phyloP scores from a whole-genome alignment of 2,329 filamentous ascomycete genomes.

The Cordyceps farinosa region DNA sequence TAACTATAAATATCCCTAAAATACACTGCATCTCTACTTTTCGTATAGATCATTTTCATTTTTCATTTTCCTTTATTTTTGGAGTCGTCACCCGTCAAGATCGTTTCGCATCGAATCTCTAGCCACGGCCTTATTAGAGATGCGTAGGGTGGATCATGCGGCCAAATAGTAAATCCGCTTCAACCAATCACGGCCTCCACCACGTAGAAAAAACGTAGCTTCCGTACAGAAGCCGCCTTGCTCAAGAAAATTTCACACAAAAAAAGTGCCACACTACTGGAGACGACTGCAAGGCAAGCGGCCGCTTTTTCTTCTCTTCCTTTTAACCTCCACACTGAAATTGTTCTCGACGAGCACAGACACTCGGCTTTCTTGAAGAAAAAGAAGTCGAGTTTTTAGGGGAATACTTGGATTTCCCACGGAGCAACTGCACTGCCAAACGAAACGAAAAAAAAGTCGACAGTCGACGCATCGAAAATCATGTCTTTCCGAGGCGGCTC shows the following conservation, averaged over 20 bases:
- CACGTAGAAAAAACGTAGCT: conserved; percentile 13
- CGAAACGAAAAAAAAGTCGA: conserved; percentile 15
- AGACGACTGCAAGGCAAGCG: neutral
- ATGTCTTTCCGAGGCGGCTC: conserved; percentile 41
- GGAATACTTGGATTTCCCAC: neutral
- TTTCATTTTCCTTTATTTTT: neutral
- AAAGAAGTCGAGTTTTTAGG: neutral
- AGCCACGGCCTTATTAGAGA: too few relatives aligned
- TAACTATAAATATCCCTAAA: too few relatives aligned
- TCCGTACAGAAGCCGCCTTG: neutral
- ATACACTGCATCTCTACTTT: too few relatives aligned
- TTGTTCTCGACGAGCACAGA: neutral
- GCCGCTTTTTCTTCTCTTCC: neutral
- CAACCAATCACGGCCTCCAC: conserved; percentile 19
- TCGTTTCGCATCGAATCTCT: too few relatives aligned
- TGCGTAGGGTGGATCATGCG: neutral
- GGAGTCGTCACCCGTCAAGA: neutral
- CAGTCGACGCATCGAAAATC: conserved; percentile 15
- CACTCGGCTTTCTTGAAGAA: neutral
- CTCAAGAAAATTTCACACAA: conserved; percentile 31
- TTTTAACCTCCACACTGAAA: conserved; percentile 1
- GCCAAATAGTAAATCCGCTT: conserved; percentile 21
- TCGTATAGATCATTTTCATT: too few relatives aligned
- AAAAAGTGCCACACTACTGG: conserved; percentile 25
- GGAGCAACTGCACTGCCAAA: neutral